These are phyloP conservation scores for Saposhnikovia divaricata DNA, from an alignment of 129 eudicot genomes.

Conservation along the genomic window DNA sequence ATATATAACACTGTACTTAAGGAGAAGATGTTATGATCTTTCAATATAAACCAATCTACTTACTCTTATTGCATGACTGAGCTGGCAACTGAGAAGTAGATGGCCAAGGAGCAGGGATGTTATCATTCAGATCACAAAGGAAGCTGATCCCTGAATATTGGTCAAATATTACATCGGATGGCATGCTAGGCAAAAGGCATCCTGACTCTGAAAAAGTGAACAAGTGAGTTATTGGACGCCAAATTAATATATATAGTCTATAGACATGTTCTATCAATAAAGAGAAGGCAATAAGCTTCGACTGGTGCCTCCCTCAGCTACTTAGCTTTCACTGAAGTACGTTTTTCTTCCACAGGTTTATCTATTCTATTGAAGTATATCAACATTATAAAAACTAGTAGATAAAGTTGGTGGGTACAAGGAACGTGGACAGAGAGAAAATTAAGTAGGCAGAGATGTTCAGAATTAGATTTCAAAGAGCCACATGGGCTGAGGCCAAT, in stretches of 20 bases:
- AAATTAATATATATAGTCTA: not conserved
- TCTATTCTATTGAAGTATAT: not conserved
- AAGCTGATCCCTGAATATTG: constrained; percentile 66
- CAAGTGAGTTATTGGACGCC: not conserved
- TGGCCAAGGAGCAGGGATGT: constrained; percentile 98
- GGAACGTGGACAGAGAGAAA: not conserved
- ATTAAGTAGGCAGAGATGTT: not conserved
- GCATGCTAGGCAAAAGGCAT: constrained; percentile 95
- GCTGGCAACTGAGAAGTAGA: constrained; percentile 56
- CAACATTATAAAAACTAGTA: not conserved
- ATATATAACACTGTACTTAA: not conserved
- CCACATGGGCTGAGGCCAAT: not conserved
- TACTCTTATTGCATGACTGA: constrained; percentile 91
- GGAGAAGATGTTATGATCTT: not conserved
- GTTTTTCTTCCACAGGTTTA: not conserved
- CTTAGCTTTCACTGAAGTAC: not conserved
- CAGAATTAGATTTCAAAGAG: not conserved
- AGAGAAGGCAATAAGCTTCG: not conserved
- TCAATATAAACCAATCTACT: constrained; percentile 6
- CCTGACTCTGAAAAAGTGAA: constrained; percentile 51
- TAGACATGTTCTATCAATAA: not conserved
- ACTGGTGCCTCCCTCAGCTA: not conserved
- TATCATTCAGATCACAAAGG: constrained; percentile 89
- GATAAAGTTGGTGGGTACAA: not conserved
- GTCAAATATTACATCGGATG: constrained; percentile 86